Percentiles rank a stretch among this genome's conserved stretches.
Evolutionary conservation across 306 rosid species (phyloP).

Genomic region (Gleditsia sinensis): DNA sequence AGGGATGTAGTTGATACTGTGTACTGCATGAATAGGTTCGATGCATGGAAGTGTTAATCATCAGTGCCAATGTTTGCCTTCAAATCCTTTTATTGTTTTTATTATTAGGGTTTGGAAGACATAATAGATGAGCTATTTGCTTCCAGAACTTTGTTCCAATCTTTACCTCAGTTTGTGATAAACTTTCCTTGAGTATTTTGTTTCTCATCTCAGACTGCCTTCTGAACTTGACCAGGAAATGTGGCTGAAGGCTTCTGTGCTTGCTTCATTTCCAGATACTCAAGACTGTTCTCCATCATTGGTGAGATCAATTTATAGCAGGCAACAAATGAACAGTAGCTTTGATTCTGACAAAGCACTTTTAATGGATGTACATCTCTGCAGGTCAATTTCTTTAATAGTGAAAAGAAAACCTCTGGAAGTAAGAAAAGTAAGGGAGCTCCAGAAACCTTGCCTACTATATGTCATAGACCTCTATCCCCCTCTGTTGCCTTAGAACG

Average conservation of each 20-base stretch:
- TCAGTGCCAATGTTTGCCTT: neutral
- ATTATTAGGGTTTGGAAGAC: neutral
- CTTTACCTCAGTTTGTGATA: slow-evolving; percentile 34
- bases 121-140: slow-evolving; percentile 3
- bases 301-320: slow-evolving; percentile 67
- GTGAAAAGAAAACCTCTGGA: slow-evolving; percentile 59
- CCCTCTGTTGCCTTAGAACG: slow-evolving; percentile 58
- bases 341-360: slow-evolving; percentile 32
- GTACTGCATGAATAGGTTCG: neutral
- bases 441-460: slow-evolving; percentile 45
- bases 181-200: slow-evolving; percentile 34
- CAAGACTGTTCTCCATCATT: slow-evolving; percentile 68
- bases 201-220: slow-evolving; percentile 54
- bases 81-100: neutral
- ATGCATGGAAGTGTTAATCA: neutral
- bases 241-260: slow-evolving; percentile 91
- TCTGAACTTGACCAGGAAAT: slow-evolving; percentile 77
- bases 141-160: slow-evolving; percentile 33
- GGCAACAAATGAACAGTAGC: slow-evolving; percentile 17
- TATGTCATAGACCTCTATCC: slow-evolving; percentile 73
- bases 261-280: slow-evolving; percentile 75
- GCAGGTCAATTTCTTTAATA: slow-evolving; percentile 81
- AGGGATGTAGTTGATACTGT: neutral
- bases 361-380: slow-evolving; percentile 37
- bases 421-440: slow-evolving; percentile 58